phyloP scores from a whole-genome alignment of 495 filamentous ascomycete genomes.

The Jackrogersella minutella region DNA sequence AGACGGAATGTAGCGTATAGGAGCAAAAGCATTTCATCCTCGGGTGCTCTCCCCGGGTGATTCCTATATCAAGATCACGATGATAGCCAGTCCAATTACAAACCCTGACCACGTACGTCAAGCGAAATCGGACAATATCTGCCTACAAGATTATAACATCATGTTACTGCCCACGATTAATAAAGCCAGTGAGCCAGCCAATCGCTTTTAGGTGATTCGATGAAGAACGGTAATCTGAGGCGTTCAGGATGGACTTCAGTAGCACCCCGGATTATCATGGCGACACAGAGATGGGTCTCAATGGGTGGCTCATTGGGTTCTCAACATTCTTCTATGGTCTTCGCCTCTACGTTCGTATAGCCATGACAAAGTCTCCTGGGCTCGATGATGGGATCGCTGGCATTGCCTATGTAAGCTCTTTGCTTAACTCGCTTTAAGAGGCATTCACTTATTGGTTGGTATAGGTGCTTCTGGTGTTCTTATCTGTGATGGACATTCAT shows the following conservation, averaged over 20 bases:
- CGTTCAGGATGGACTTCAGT: constrained; percentile 26
- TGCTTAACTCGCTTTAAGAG: background rate
- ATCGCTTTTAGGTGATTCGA: constrained; percentile 5
- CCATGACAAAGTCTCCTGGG: constrained; percentile 43
- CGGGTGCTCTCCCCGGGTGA: background rate
- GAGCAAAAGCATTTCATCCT: background rate
- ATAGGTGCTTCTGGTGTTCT: constrained; percentile 8
- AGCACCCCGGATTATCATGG: constrained; percentile 26
- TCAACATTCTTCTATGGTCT: constrained; percentile 38
- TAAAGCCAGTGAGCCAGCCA: background rate
- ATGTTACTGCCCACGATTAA: background rate
- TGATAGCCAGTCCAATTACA: background rate
- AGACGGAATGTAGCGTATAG: constrained; percentile 8
- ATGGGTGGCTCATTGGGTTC: constrained; percentile 38
- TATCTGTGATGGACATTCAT: constrained; percentile 20
- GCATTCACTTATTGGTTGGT: background rate
- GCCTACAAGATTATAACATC: background rate
- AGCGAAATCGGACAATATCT: background rate
- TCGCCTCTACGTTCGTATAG: constrained; percentile 38
- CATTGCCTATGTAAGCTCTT: constrained; percentile 37
- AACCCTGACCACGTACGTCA: background rate
- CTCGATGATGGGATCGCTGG: constrained; percentile 43
- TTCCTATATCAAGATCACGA: constrained; percentile 2
- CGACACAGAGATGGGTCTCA: constrained; percentile 29
- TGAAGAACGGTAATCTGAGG: background rate